Evolutionary conservation across 305 asterid species (phyloP), one percentile per base, ranked within the genome.

Genomic region (Rubia balearica): DNA sequence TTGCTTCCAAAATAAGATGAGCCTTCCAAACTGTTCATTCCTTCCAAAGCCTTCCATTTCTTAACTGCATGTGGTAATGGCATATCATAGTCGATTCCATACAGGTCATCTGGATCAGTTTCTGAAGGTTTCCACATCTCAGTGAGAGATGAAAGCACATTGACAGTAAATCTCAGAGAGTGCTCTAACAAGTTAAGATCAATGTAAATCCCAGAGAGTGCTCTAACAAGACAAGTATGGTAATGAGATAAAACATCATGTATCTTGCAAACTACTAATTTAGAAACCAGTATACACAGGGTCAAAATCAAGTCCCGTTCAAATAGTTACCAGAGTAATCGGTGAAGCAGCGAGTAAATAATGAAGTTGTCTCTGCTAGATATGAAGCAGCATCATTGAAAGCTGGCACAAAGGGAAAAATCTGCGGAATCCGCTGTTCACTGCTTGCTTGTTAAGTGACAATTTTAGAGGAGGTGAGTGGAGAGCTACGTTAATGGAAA

Each of bases 21-120:
- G 33, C 79, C 83, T 3, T 84, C 96, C 14, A 84, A 36, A 10
- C 92, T 89, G 70, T 87, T 93, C 87, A 71, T 71, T 64, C 96
- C 97, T 72, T 93, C 98, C 1, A 90, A 78, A 5, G 95, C 97
- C 68, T 91, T 96, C 98, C 98, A 93, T 73, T 89, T 93, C 92
- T 88, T 89, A 63, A 93, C 85, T 0, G 95, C 98, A 78, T 91
- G 97, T 19, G 98, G 96, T 65, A 94, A 69, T 4, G 96, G 83
- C 91, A 91, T 89, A 71, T 93, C 96, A 42, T 88, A 91, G 71
- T 94, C 95, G 30, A 94, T 85, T n/a, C 96, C 98, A 55, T 82
- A 93, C 8, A 80, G 24, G 41, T 91, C 98, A 0, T 94, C 98
- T 0, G 90, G 94, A 43, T 91, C 95, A 3, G 96, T 81, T 73